Conservation (phyloP, 2,329 filamentous ascomycete genomes). For the Ustilaginoidea virens region DNA sequence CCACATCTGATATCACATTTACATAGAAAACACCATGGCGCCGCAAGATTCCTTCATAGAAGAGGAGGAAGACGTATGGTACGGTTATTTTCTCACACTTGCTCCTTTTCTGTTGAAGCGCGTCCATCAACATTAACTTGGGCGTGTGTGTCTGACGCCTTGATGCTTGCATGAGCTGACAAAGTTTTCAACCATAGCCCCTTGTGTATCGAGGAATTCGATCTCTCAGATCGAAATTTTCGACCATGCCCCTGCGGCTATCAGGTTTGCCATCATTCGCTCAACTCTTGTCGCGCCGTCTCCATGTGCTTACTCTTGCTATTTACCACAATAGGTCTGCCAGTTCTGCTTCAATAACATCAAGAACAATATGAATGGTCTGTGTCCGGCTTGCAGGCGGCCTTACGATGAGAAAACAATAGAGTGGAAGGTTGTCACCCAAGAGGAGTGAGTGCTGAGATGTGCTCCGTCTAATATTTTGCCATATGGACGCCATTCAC, state of each 20-base stretch:
- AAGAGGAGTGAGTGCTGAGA: slow-evolving; percentile 90
- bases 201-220: slow-evolving; percentile 97
- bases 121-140: slow-evolving; percentile 9
- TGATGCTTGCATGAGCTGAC: slow-evolving; percentile 1
- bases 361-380: slow-evolving; percentile 91
- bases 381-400: slow-evolving; percentile 92
- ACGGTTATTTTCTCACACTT: no score
- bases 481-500: no score
- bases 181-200: slow-evolving; percentile 42
- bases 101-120: no score
- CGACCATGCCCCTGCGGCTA: slow-evolving; percentile 95
- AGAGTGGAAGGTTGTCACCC: slow-evolving; percentile 87
- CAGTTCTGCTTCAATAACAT: slow-evolving; percentile 99
- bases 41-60: slow-evolving; percentile 58
- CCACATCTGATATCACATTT: slow-evolving; percentile 8
- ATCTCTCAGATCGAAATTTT: slow-evolving; percentile 94
- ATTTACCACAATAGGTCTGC: slow-evolving; percentile 52
- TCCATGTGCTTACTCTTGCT: background rate
- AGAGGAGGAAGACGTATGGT: slow-evolving; percentile 58
- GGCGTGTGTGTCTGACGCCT: no score
- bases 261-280: slow-evolving; percentile 46
- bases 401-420: slow-evolving; percentile 96
- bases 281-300: background rate
- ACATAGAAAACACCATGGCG: slow-evolving; percentile 33
- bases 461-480: no score